Conservation (phyloP, 2,329 filamentous ascomycete genomes). For the Neurospora sp. region DNA sequence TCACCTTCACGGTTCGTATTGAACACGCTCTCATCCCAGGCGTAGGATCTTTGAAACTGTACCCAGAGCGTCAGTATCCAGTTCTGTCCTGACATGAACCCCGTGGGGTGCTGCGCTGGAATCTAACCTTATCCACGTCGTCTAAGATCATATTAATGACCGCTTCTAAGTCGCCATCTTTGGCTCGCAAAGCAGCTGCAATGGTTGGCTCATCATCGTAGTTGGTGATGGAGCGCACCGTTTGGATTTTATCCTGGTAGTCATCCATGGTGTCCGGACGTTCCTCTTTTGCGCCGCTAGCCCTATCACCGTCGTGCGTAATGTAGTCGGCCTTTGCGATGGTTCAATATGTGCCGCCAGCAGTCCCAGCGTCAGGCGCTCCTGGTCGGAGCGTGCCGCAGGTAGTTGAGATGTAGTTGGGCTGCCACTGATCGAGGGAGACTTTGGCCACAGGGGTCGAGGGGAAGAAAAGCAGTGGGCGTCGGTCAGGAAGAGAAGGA, state of each 20-base stretch:
- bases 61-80: constrained; percentile 6
- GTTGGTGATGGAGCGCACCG: constrained; percentile 5
- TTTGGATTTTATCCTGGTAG: constrained; percentile 2
- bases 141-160: constrained; percentile 46
- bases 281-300: neutral
- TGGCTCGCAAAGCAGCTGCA: constrained; percentile 23
- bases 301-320: neutral
- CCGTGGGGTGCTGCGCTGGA: constrained; percentile 14
- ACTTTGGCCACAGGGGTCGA: neutral
- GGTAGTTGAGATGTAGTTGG: neutral
- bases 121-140: constrained; percentile 30
- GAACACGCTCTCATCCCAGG: constrained; percentile 48
- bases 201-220: constrained; percentile 5
- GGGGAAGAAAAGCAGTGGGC: neutral
- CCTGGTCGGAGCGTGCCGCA: neutral
- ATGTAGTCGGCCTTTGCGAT: neutral
- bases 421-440: neutral
- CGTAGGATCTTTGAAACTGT: constrained; percentile 40
- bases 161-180: constrained; percentile 36
- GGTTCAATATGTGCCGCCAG: neutral
- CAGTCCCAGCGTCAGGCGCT: neutral
- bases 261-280: neutral
- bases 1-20: constrained; percentile 41
- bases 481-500: neutral
- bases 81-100: constrained; percentile 1